Percentiles rank a stretch among this genome's conserved stretches.
These are phyloP conservation scores for Cordyceps cateniannulata DNA, from an alignment of 2,329 filamentous ascomycete species.

Conservation along the genomic window DNA sequence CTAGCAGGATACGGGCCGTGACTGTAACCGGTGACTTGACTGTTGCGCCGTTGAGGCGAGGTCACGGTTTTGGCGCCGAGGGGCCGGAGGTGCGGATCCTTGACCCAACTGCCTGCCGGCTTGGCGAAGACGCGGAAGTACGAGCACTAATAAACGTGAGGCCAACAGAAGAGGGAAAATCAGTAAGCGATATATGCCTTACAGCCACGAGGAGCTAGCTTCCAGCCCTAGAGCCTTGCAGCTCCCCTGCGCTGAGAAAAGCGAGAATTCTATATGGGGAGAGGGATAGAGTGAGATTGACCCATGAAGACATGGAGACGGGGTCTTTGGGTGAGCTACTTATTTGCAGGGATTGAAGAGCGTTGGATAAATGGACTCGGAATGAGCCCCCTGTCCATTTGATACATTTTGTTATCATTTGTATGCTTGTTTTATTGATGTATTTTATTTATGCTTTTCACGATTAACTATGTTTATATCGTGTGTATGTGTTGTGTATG, in stretches of 20 bases:
- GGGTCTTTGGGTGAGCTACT: no score
- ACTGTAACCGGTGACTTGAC: background rate
- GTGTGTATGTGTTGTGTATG: no score
- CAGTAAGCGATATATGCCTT: background rate
- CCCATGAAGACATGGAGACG: no score
- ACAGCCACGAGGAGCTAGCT: background rate
- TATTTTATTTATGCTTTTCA: background rate
- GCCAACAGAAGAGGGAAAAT: background rate
- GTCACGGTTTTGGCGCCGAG: background rate
- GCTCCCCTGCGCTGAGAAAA: background rate
- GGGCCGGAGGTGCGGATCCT: background rate
- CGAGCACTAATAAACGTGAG: background rate
- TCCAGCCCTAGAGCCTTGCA: background rate
- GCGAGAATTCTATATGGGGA: no score
- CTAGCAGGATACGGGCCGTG: no score
- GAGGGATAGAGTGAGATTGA: no score
- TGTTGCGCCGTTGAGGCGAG: background rate
- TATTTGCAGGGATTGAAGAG: no score
- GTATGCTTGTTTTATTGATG: background rate
- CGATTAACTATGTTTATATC: no score
- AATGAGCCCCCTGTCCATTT: no score
- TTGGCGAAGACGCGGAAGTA: slow-evolving; percentile 1
- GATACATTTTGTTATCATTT: no score
- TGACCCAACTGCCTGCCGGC: background rate
- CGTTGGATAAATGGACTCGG: no score